Evolutionary conservation across 2,329 filamentous ascomycete species (phyloP).

Genomic region (Zymoseptoria tritici): DNA sequence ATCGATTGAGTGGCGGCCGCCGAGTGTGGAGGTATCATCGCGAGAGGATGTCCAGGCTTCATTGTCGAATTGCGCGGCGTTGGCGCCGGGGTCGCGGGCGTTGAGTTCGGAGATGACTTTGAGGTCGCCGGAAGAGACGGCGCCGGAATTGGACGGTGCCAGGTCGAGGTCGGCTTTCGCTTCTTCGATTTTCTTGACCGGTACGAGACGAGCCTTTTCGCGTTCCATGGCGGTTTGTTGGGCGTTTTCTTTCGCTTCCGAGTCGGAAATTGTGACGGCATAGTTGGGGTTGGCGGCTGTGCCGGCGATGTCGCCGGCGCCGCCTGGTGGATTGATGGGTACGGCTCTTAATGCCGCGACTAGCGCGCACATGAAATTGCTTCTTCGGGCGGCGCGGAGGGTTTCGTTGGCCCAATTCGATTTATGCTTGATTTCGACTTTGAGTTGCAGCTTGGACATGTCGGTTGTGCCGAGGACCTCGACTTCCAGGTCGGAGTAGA

Average conservation of each 20-base stretch:
- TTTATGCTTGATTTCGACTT: conserved; percentile 82
- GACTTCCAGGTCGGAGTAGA: conserved; percentile 74
- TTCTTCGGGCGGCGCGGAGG: conserved; percentile 70
- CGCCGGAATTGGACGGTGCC: conserved; percentile 7
- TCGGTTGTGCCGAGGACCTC: conserved; percentile 72
- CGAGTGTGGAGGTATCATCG: conserved; percentile 30
- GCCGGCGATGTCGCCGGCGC: conserved; percentile 56
- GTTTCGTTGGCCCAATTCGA: conserved; percentile 59
- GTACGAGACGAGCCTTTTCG: conserved; percentile 53
- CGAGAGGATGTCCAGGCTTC: conserved; percentile 37
- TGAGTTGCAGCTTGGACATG: conserved; percentile 79
- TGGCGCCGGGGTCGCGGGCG: conserved; percentile 35
- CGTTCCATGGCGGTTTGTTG: conserved; percentile 49
- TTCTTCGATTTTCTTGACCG: conserved; percentile 32
- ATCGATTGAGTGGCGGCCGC: conserved; percentile 36
- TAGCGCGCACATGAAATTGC: conserved; percentile 95
- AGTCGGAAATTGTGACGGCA: conserved; percentile 66
- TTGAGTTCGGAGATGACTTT: conserved; percentile 40
- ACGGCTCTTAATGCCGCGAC: conserved; percentile 78
- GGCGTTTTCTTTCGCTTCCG: conserved; percentile 53
- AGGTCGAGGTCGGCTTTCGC: conserved; percentile 15
- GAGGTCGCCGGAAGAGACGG: conserved; percentile 19
- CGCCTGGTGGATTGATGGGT: conserved; percentile 76
- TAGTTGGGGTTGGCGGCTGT: conserved; percentile 67
- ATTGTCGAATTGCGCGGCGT: conserved; percentile 37